Evolutionary conservation across 139 green algal species (phyloP).

Genomic region (Diplosphaera chodatii): DNA sequence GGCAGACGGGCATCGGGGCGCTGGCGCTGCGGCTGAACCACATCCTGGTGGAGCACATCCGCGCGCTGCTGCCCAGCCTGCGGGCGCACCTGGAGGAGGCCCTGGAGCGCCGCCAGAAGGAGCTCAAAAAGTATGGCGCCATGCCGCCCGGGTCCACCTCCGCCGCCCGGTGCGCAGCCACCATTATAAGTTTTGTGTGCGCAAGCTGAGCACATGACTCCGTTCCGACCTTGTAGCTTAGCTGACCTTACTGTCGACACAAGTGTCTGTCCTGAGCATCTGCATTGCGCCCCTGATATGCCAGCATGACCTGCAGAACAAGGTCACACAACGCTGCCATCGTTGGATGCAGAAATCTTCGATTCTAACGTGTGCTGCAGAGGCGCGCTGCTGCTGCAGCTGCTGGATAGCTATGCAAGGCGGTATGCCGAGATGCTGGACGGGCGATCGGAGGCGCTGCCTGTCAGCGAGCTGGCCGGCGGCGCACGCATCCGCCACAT

Average conservation of each 20-base stretch:
- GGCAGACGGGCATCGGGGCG: conserved; percentile 51
- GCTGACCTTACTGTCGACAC: no score
- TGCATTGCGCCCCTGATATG: no score
- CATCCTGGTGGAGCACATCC: conserved; percentile 87
- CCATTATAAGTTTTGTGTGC: no score
- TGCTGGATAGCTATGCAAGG: conserved; percentile 79
- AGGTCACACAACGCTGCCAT: no score
- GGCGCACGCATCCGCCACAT: conserved; percentile 79
- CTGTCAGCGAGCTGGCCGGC: conserved; percentile 70
- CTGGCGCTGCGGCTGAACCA: conserved; percentile 77
- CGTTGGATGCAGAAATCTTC: no score
- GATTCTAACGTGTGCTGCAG: conserved; percentile 25
- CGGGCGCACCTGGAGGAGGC: conserved; percentile 35
- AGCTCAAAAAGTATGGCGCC: conserved; percentile 51
- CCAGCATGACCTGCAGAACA: no score
- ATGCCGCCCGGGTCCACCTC: conserved; percentile 24
- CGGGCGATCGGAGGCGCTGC: conserved; percentile 65
- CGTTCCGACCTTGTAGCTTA: no score
- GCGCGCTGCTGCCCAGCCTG: conserved; percentile 37
- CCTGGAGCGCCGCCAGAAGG: conserved; percentile 19
- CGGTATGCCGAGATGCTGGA: conserved; percentile 76
- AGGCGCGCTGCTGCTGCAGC: conserved; percentile 67
- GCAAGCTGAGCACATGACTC: no score
- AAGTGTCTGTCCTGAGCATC: no score
- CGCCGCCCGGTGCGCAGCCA: conserved; percentile 15